phyloP scores from a whole-genome alignment of 495 filamentous ascomycete species.

The Aspergillus homomorphus region DNA sequence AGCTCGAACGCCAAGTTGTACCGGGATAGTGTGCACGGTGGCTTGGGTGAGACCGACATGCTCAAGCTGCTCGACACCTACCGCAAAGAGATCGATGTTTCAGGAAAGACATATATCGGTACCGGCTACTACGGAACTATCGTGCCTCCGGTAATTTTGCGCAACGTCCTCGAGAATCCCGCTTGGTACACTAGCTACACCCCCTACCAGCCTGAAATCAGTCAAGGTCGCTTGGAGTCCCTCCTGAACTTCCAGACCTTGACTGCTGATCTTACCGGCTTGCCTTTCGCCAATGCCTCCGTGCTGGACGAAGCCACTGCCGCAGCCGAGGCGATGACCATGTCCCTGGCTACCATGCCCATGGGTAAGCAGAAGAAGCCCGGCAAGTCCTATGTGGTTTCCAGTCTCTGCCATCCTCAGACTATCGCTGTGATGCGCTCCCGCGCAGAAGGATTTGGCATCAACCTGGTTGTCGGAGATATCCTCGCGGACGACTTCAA shows the following conservation, averaged over 20 bases:
- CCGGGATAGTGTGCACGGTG: slow-evolving; percentile 49
- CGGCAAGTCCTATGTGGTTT: slow-evolving; percentile 81
- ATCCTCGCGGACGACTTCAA: slow-evolving; percentile 60
- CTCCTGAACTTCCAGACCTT: slow-evolving; percentile 96
- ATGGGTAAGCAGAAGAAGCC: slow-evolving; percentile 66
- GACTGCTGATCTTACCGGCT: slow-evolving; percentile 82
- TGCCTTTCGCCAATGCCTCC: slow-evolving; percentile 91
- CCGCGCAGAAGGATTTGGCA: slow-evolving; percentile 90
- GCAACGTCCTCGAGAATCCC: slow-evolving; percentile 90
- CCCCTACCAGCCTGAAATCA: slow-evolving; percentile 97
- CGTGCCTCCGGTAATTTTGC: slow-evolving; percentile 87
- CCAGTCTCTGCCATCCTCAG: slow-evolving; percentile 80
- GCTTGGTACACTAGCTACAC: slow-evolving; percentile 99
- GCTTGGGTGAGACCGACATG: slow-evolving; percentile 66
- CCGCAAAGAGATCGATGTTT: slow-evolving; percentile 59
- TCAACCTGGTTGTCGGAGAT: slow-evolving; percentile 72
- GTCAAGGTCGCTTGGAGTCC: slow-evolving; percentile 89
- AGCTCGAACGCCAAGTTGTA: slow-evolving; percentile 39
- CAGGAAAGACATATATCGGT: slow-evolving; percentile 67
- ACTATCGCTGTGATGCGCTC: slow-evolving; percentile 83
- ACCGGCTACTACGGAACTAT: slow-evolving; percentile 84
- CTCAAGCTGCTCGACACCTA: slow-evolving; percentile 61
- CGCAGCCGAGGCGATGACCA: slow-evolving; percentile 95
- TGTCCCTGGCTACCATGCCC: slow-evolving; percentile 79
- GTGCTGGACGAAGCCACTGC: slow-evolving; percentile 92